phyloP scores from a whole-genome alignment of 2,329 filamentous ascomycete genomes.

The Thielaviopsis ethacetica region DNA sequence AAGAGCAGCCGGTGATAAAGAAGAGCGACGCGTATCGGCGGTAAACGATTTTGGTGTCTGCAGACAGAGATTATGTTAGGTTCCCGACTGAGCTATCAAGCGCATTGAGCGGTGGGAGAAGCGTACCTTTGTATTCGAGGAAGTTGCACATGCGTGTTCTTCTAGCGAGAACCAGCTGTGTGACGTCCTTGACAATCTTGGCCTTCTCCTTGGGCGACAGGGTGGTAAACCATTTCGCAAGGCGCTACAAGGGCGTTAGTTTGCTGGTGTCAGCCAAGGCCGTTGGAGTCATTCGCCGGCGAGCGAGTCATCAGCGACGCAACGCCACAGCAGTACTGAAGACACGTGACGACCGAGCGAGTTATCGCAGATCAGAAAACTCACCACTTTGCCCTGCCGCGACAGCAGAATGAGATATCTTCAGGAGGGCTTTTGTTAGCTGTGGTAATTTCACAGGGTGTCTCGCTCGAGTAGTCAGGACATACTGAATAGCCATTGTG shows the following conservation, averaged over 20 bases:
- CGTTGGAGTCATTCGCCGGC: not conserved
- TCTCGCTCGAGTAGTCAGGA: not conserved
- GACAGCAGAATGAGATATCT: constrained; percentile 97
- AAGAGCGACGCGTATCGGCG: constrained; percentile 96
- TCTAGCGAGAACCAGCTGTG: constrained; percentile 87
- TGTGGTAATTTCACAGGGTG: not conserved
- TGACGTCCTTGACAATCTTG: constrained; percentile 99
- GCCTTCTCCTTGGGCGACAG: constrained; percentile 96
- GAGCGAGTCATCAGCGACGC: not conserved
- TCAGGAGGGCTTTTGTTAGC: constrained; percentile 10
- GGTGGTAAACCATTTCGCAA: constrained; percentile 99
- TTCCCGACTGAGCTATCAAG: not conserved
- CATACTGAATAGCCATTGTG: constrained; percentile 30
- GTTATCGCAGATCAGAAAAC: constrained; percentile 23
- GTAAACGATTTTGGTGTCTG: constrained; percentile 97
- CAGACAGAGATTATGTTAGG: not conserved
- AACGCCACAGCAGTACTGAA: not conserved
- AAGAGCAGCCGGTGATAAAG: constrained; percentile 94
- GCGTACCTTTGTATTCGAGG: constrained; percentile 88
- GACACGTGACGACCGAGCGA: not conserved
- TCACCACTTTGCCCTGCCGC: constrained; percentile 96
- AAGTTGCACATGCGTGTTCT: constrained; percentile 99
- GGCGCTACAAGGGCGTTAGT: constrained; percentile 44
- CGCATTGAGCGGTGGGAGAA: constrained; percentile 2
- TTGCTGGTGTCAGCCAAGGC: not conserved